These are phyloP conservation scores for Lactarius tabidus DNA, from an alignment of 768 basidiomycete genomes.

Conservation along the genomic window DNA sequence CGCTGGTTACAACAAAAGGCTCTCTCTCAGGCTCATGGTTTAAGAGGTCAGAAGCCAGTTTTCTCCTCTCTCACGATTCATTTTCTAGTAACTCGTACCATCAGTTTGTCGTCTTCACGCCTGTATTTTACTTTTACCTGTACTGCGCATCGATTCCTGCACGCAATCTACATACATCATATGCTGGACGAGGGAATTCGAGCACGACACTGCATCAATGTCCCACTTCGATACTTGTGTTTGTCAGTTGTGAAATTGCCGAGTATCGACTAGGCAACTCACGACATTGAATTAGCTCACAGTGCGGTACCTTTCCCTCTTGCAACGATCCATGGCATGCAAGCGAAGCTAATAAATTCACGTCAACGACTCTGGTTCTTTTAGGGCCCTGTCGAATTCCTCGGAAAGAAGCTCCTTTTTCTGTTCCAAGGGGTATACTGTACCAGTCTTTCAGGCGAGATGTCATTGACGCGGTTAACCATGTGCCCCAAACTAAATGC, in stretches of 20 bases:
- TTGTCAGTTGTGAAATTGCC: no score
- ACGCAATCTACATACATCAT: background rate
- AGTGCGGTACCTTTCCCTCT: background rate
- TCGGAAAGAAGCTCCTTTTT: no score
- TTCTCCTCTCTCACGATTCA: background rate
- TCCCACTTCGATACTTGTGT: background rate
- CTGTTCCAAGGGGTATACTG: no score
- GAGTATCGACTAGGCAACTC: background rate
- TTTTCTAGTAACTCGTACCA: background rate
- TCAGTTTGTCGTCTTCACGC: background rate
- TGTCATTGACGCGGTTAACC: no score
- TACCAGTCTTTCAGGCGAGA: no score
- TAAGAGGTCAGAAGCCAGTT: background rate
- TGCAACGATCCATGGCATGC: background rate
- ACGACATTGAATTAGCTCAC: no score
- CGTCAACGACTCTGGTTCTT: no score
- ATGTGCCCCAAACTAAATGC: no score
- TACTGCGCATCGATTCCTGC: background rate
- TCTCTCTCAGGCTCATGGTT: conserved; percentile 1
- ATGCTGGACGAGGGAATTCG: no score
- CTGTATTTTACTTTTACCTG: background rate
- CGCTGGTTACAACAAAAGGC: background rate
- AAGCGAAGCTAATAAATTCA: background rate
- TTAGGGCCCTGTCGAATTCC: no score
- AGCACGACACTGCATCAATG: background rate